Base-by-base conservation (phyloP, 345 rosid species). In the Ceriops zippeliana region DNA sequence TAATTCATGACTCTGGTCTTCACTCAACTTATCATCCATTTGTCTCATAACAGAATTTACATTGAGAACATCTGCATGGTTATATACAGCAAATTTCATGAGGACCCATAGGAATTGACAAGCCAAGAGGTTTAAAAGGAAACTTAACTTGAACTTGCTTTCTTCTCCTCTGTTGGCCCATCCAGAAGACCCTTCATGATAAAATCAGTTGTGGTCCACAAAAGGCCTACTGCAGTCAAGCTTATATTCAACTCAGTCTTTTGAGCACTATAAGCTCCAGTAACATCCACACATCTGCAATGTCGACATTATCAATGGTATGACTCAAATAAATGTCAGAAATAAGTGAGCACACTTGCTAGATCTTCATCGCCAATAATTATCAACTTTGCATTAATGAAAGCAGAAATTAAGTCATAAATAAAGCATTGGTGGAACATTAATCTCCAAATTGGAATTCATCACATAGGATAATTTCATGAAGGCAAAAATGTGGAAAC, bases 251-350 rank as follows among this genome's bases (percentile, higher is more conserved):
- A 77, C 82, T 91, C 98, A 32, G 93, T 83, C 82, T 87, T 88
- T 76, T 95, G 99, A 74, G 87, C 83, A 85, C 98, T 86, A 74
- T 95, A 95, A 46, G 97, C 99, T 82, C 99, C 98, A 76, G 93
- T 90, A 62, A 95, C 99, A 77, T 95, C 97, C 51, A 91, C 83
- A 82, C 98, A 91, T 80, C 98, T 93, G 90, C 75, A 83, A 69
- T 64, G 68, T 59, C 52, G 66, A 69, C 70, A 83, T 58, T 49
- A 47, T 60, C 42, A 83, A 26, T 58, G 38, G 69, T 63, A 68
- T 35, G 51, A 32, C 28, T 58, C 35, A 27, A 52, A 64, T 19
- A 31, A 11, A 24, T 4, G 17, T 46, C 19, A 10, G 22, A 35
- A 70, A 68, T 20, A 13, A 27, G 37, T 19, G 21, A 70, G 20